Base-by-base conservation (phyloP, 1,284 basidiomycete genomes). In the Sanghuangporus weigelae region DNA sequence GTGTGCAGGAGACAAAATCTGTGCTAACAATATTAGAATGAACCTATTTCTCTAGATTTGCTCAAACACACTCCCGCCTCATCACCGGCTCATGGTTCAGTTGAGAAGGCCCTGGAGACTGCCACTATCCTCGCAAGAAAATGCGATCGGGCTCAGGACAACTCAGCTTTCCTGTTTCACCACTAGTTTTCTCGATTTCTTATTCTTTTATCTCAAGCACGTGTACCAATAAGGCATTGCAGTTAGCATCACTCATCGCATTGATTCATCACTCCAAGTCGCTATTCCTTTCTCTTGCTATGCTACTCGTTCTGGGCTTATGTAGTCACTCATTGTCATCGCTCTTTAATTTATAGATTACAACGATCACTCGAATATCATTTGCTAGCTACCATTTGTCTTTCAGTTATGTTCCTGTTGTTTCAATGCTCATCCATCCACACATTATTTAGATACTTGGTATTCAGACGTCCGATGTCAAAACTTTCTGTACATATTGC, bases 101-200 rank as follows among this genome's bases (percentile, higher is more conserved):
- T 89, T 2, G 82, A 85, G 71, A 78, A 79, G 10, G 87, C 87
- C 14, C 75, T 85, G 57, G 81, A 85, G 63, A 80, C 79, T 57
- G 84, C 87, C 35, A 71, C 76, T 54, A 76, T 82, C 36, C 85
- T 90, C 62, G 87, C 88, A 31, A 75, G 78, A 68, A 82, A 81
- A 66, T 89, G 88, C 67, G 83, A 90, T 69, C 77, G 78, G 19
- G 86, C 86, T 7, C 87, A 90, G 72, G 79, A 74, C 57, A 86
- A 87, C 67, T 77, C 81, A 10, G 80, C 82, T 12, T 87, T 87
- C 70, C 72, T 79, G 36, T 72, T 68, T 44, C 64, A 59, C 40
- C 6, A 42, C 40, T 56, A 48, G 48, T 14, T 16, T 48, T 42
- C 23, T n/a, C 14, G 31, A 36, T 49, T 23, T 21, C 11, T 39